Percentiles rank a stretch among this genome's conserved stretches.
phyloP scores from a whole-genome alignment of 2,329 filamentous ascomycete genomes.

The Capronia americana region DNA sequence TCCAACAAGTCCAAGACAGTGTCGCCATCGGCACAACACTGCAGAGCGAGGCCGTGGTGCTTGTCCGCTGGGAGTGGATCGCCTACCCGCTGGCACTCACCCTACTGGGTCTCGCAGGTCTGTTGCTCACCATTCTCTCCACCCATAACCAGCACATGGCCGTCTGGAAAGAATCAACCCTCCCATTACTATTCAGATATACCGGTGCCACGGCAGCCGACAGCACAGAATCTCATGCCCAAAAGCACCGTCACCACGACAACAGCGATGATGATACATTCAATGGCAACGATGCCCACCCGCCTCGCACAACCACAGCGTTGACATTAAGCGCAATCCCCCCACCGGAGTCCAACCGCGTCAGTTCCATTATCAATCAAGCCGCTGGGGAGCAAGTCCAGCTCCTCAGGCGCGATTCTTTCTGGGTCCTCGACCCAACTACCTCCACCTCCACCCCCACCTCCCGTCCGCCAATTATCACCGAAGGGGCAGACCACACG shows the following conservation, averaged over 20 bases:
- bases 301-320: background rate
- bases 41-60: conserved; percentile 13
- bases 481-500: background rate
- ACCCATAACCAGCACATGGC: conserved; percentile 25
- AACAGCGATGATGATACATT: background rate
- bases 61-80: conserved; percentile 28
- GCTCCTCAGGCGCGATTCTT: conserved; percentile 12
- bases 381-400: conserved; percentile 20
- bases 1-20: conserved; percentile 23
- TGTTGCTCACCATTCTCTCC: conserved; percentile 22
- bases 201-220: background rate
- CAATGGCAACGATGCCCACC: background rate
- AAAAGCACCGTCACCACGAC: background rate
- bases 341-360: conserved; percentile 11
- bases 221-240: background rate
- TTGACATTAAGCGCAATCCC: conserved; percentile 12
- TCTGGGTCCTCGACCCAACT: conserved; percentile 20
- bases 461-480: background rate
- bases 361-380: conserved; percentile 21
- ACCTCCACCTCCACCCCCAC: background rate
- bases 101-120: conserved; percentile 13
- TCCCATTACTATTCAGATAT: conserved; percentile 24
- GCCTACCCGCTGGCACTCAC: conserved; percentile 23
- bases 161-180: conserved; percentile 28
- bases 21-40: conserved; percentile 21